Evolutionary conservation across 176 grass and related monocot genomes (phyloP), one percentile per base, ranked within the genome.

Genomic region (Microstegium vimineum): DNA sequence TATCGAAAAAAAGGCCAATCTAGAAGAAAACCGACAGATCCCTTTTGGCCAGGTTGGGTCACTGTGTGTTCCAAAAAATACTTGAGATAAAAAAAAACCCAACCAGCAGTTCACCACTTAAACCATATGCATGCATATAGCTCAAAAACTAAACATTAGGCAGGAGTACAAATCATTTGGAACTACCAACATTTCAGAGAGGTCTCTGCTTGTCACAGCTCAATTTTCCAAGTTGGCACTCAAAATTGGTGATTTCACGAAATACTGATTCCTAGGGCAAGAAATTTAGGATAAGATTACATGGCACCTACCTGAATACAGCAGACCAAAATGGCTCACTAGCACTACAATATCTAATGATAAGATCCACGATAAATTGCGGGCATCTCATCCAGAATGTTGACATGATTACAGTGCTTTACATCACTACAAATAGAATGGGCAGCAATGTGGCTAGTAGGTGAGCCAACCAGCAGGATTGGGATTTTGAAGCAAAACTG

Each of bases 311-410:
- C 62, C 49, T 57, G 75, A 75, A 76, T 45, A 38, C 75, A 84
- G 10, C 36, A 37, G 62, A 37, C 31, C 32, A 64, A 64, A 87
- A 62, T 64, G 82, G 77, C 77, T 77, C 28, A 15, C n/a, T 47
- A 63, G 46, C 66, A 66, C 88, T 86, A 90, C 36, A 23, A 60
- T 78, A 86, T 26, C 74, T 79, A 68, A 82, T 62, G 47, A 83
- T 67, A 73, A 82, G 79, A 90, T 74, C 78, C 52, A 85, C 78
- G 32, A 31, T 27, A 86, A 89, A 77, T 88, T 77, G 28, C 25
- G 47, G 26, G 61, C 16, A 74, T 83, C 86, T 86, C 76, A 64
- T 71, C 91, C 75, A 90, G 92, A 93, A 81, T n/a, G 89, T 81
- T 69, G 72, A 34, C 63, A 66, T 40, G 18, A 74, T 80, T 74